Base-by-base conservation (phyloP, 148 eudicot species). In the Rhododendron mucronatum region DNA sequence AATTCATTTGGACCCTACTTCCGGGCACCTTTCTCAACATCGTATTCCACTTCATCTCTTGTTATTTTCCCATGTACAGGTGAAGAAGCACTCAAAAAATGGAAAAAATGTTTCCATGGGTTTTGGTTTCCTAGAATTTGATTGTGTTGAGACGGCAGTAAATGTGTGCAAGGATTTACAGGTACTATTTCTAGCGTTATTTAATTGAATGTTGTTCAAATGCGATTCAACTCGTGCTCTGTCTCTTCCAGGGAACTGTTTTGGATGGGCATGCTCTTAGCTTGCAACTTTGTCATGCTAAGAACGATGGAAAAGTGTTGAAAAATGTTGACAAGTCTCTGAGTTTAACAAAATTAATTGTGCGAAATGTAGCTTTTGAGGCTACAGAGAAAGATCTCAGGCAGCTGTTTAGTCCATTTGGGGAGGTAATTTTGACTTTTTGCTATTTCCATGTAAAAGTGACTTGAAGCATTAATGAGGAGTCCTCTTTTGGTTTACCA, bases 341-440 rank as follows among this genome's bases (percentile, higher is more conserved):
- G 88, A 96, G 99, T 77, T 97, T 98, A 87, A 97, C 98, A 78
- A 97, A 97, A 87, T 80, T 97, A 85, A 91, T 97, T 37, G 98
- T 94, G 69, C 93, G 98, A 87, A 97, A 97, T 88, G 98, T 97
- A 76, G 98, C 99, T 84, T 97, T 97, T 86, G 98, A 97, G 91
- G 99, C 98, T 82, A 97, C 98, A n/a, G 93, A 91, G 85, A 95
- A 95, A 88, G 98, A 97, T 84, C 92, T 97, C 59, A 93, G 93
- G 78, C 98, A 95, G 85, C 87, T 97, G 18, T 97, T 95, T 84
- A 93, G 92, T 88, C 95, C 95, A 78, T 97, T 94, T 84, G 98
- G 99, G 51, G 96, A 97, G 98, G 99, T 97, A 89, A 82, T 28
- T 78, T 53, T 61, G 41, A 41, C 16, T 86, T 53, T 50, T 86